Evolutionary conservation across 2,329 filamentous ascomycete species (phyloP), one percentile per base, ranked within the genome.

Genomic region (Alternaria rosae): DNA sequence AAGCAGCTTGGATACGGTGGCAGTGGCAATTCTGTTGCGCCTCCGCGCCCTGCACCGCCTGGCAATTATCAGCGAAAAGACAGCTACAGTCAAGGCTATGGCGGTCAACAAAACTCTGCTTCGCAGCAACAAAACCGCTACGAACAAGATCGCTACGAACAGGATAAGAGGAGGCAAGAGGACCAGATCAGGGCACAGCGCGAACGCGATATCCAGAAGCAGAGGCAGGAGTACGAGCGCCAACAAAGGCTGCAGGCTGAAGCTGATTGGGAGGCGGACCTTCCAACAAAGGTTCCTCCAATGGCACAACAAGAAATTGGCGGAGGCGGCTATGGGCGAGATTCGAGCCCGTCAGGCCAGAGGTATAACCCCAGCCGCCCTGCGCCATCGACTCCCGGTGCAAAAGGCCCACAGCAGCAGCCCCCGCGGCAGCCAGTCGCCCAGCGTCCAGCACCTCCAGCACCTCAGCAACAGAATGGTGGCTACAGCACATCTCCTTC

Each of bases 241-340:
- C 80, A 80, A 30, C 79, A 82, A 51, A 92, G 57, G 88, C 90
- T 67, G 93, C n/a, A n/a, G n/a, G n/a, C n/a, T n/a, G n/a, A n/a
- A n/a, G n/a, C n/a, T n/a, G n/a, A n/a, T n/a, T n/a, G n/a, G n/a
- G n/a, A n/a, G n/a, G n/a, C n/a, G n/a, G n/a, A n/a, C n/a, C n/a
- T n/a, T n/a, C n/a, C n/a, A n/a, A n/a, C n/a, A n/a, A n/a, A n/a
- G 76, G 82, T 89, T 11, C 92, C 92, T 3, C 75, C 95, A n/a
- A n/a, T n/a, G 68, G 93, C 94, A 30, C 92, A 98, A 78, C 94
- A 97, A 80, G 95, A 98, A 79, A 82, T 98, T 69, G 92, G 92
- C 59, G 91, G 88, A 64, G 84, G 85, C 64, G 82, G 84, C 45
- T 84, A 84, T 70, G 66, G 77, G 35, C 72, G 81, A 61, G 83